phyloP scores from a whole-genome alignment of 306 rosid species.

The Luffa acutangula region DNA sequence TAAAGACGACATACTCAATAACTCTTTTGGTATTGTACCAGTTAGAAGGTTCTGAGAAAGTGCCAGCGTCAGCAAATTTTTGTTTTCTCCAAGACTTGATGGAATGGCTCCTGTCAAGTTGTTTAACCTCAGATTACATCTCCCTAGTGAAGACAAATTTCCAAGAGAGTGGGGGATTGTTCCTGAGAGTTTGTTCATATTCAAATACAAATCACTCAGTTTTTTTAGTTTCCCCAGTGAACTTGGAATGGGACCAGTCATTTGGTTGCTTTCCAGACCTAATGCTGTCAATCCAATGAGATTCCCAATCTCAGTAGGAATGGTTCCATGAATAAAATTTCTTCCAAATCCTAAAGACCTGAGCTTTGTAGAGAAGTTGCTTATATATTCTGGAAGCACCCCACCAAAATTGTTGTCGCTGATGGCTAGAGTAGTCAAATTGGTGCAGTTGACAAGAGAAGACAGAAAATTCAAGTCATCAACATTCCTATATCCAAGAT shows the following conservation, averaged over 20 bases:
- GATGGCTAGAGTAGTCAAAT: neutral
- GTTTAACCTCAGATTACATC: neutral
- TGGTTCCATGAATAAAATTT: conserved; percentile 12
- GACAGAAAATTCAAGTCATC: conserved; percentile 15
- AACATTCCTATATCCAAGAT: conserved; percentile 8
- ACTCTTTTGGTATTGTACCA: conserved; percentile 10
- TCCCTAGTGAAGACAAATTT: neutral
- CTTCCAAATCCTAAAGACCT: neutral
- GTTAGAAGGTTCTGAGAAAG: conserved; percentile 11
- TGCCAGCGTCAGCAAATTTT: neutral
- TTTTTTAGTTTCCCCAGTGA: conserved; percentile 2
- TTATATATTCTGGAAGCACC: conserved; percentile 3
- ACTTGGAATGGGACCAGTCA: conserved; percentile 14
- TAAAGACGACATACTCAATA: conserved; percentile 2
- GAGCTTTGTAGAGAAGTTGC: conserved; percentile 19
- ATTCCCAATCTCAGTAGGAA: conserved; percentile 12
- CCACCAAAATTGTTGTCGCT: conserved; percentile 17
- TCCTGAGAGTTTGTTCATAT: conserved; percentile 7
- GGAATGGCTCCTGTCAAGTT: conserved; percentile 15
- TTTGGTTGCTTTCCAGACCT: neutral
- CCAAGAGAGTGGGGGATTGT: conserved; percentile 16
- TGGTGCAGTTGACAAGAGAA: conserved; percentile 15
- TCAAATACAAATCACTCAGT: neutral
- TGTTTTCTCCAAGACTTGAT: neutral
- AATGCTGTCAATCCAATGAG: conserved; percentile 5